Conservation (phyloP, 164 flowering plant genomes). For the Macadamia tetraphylla region DNA sequence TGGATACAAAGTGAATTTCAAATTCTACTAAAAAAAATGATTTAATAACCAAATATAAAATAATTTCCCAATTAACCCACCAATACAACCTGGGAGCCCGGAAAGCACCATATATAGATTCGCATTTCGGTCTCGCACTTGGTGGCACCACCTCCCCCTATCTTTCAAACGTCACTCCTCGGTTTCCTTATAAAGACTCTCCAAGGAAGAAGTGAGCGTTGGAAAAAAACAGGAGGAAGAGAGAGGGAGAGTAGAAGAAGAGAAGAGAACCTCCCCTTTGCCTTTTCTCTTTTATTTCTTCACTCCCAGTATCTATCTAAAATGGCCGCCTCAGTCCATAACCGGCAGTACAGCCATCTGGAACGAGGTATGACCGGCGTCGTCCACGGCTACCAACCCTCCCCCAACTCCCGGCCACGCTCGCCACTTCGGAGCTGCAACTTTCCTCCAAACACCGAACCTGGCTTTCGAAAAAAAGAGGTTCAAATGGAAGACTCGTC, state of each 20-base stretch:
- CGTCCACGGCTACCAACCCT: slow-evolving; percentile 29
- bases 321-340: slow-evolving; percentile 83
- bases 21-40: too few relatives aligned
- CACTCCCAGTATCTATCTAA: neutral
- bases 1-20: too few relatives aligned
- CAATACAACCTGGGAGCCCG: too few relatives aligned
- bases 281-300: neutral
- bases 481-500: slow-evolving; percentile 5
- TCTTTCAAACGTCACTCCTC: too few relatives aligned
- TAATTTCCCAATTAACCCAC: too few relatives aligned
- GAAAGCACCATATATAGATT: too few relatives aligned
- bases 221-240: neutral
- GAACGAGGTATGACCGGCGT: slow-evolving; percentile 33
- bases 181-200: too few relatives aligned
- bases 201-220: too few relatives aligned
- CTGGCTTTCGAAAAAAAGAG: slow-evolving; percentile 3
- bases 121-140: too few relatives aligned
- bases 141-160: too few relatives aligned
- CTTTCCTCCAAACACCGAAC: slow-evolving; percentile 7
- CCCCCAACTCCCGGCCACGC: slow-evolving; percentile 25
- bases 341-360: slow-evolving; percentile 42
- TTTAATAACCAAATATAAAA: too few relatives aligned
- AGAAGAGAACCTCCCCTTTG: too few relatives aligned
- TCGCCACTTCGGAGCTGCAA: slow-evolving; percentile 29
- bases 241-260: neutral